Evolutionary conservation across 1,284 basidiomycete species (phyloP).

Genomic region (Xerocomus nothofagi): DNA sequence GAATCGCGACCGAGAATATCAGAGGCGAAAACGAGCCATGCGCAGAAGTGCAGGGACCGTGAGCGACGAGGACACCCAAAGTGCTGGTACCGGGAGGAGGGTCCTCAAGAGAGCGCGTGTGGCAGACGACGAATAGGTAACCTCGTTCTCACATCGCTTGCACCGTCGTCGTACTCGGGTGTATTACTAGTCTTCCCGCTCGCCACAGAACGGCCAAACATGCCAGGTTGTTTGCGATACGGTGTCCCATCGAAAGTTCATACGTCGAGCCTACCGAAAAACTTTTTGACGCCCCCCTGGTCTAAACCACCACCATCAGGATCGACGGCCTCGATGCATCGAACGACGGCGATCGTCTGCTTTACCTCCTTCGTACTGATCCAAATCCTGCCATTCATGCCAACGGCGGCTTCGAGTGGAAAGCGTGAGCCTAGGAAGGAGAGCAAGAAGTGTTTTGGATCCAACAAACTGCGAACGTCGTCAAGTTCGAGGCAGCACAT

Average conservation of each 20-base stretch:
- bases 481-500: slow-evolving; percentile 12
- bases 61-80: slow-evolving; percentile 68
- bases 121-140: slow-evolving; percentile 52
- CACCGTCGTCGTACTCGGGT: slow-evolving; percentile 4
- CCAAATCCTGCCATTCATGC: slow-evolving; percentile 84
- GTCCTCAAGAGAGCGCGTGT: slow-evolving; percentile 60
- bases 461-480: slow-evolving; percentile 58
- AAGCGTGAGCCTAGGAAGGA: slow-evolving; percentile 71
- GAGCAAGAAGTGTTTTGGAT: slow-evolving; percentile 73
- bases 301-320: slow-evolving; percentile 62
- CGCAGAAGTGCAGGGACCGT: slow-evolving; percentile 57
- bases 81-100: slow-evolving; percentile 49
- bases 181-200: too few species aligned
- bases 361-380: slow-evolving; percentile 65
- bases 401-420: slow-evolving; percentile 76
- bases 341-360: slow-evolving; percentile 63
- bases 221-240: neutral
- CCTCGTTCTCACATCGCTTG: slow-evolving; percentile 4
- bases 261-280: slow-evolving; percentile 57
- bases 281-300: slow-evolving; percentile 49
- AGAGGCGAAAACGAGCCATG: slow-evolving; percentile 68
- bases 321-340: slow-evolving; percentile 74
- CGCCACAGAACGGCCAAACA: too few species aligned
- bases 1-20: slow-evolving; percentile 71
- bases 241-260: slow-evolving; percentile 29